Base-by-base conservation (phyloP, 2,329 filamentous ascomycete species). In the Fusarium sp. region DNA sequence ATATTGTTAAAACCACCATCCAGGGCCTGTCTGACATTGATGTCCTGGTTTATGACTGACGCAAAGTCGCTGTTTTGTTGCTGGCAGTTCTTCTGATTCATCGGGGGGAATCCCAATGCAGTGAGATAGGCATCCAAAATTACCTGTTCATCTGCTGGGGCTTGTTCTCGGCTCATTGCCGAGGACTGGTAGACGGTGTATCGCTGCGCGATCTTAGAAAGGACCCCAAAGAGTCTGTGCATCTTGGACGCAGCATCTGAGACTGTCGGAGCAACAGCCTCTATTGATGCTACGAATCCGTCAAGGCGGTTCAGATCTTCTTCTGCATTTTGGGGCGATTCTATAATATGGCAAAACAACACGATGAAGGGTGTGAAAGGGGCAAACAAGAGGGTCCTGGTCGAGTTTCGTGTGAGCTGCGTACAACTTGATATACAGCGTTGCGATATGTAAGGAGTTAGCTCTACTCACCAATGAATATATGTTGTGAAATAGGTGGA, bases 341-440 rank as follows among this genome's bases (percentile, higher is more conserved):
- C 55, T 17, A 51, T 47, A 5, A 46, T n/a, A 27, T 59, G 43
- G 33, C 57, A 61, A 27, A 60, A 53, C 4, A 60, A 15, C 10
- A 60, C 56, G 33, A 60, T 60, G 20, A 60, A 60, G 5, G 43
- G 56, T 6, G 44, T 54, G 27, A 60, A 60, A 19, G 56, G 56
- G 11, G 56, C 56, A 43, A 60, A 53, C 3, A 54, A 30, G 8
- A 60, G 50, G 8, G 44, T 60, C 56, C 56, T 60, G 9, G 13
- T n/a, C 17, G 20, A 19, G 13, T 19, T 19, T 19, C 11, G 37
- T 40, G 37, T 40, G 3, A 40, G 37, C 37, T 20, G 11, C 4
- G 25, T 10, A 27, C 8, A 27, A 27, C 8, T 27, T 27, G 25
- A 8, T 25, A 39, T 19, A 14, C 11, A 15, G 35, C 8, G 35